Evolutionary conservation across 805 yeast genomes (phyloP).

Genomic region (Kodamaea neixiangensis): DNA sequence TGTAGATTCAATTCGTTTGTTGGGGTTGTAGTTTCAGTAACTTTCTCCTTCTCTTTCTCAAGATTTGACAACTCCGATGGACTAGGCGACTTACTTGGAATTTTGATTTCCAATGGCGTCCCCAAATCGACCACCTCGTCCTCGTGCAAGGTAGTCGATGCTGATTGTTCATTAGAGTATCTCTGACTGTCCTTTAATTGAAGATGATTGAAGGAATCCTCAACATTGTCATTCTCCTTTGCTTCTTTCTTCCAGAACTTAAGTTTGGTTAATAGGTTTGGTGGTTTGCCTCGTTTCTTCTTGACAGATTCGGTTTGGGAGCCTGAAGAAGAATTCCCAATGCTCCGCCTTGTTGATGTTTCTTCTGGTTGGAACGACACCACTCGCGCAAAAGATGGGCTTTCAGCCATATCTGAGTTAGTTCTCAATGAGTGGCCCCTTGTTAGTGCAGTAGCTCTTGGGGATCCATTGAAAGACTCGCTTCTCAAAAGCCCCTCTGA

Average conservation of each 20-base stretch:
- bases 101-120: conserved; percentile 13
- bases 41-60: background rate
- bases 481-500: background rate
- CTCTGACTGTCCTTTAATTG: conserved; percentile 1
- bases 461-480: conserved; percentile 10
- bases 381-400: conserved; percentile 16
- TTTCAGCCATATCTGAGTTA: conserved; percentile 5
- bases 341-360: conserved; percentile 8
- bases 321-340: background rate
- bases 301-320: conserved; percentile 12
- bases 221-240: conserved; percentile 12
- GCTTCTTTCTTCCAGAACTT: conserved; percentile 40
- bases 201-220: conserved; percentile 4
- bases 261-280: conserved; percentile 31
- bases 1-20: conserved; percentile 1
- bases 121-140: conserved; percentile 10
- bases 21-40: conserved; percentile 5
- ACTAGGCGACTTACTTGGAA: conserved; percentile 5
- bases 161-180: background rate
- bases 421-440: background rate
- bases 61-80: background rate
- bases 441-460: conserved; percentile 4
- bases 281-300: conserved; percentile 15
- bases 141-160: conserved; percentile 7
- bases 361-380: conserved; percentile 28